Percentiles rank a stretch among this genome's conserved stretches.
Evolutionary conservation across 108 stramenopile species (phyloP).

Genomic region (Asterionellopsis glacialis): DNA sequence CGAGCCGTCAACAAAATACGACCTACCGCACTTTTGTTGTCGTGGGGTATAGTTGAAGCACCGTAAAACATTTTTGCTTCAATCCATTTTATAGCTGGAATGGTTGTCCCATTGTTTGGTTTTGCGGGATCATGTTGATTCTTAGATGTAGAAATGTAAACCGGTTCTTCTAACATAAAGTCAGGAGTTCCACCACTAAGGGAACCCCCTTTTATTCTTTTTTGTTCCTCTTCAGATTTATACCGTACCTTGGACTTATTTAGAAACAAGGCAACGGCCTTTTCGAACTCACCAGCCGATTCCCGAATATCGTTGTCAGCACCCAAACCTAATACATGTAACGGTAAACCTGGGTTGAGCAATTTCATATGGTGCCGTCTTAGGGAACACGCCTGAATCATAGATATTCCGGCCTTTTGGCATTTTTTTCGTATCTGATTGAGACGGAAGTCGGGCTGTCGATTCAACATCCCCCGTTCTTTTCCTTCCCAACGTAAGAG

Average conservation of each 20-base stretch:
- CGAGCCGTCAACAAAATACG: slow-evolving; percentile 32
- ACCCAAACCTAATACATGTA: slow-evolving; percentile 43
- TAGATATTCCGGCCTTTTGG: slow-evolving; percentile 18
- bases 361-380: slow-evolving; percentile 63
- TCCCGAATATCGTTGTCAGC: slow-evolving; percentile 24
- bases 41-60: slow-evolving; percentile 56
- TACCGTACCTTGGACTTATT: slow-evolving; percentile 23
- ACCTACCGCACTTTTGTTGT: slow-evolving; percentile 57
- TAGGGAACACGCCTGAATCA: slow-evolving; percentile 50
- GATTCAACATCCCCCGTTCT: slow-evolving; percentile 72
- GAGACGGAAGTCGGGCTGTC: slow-evolving; percentile 44
- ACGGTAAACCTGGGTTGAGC: slow-evolving; percentile 34
- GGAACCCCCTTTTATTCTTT: slow-evolving; percentile 4
- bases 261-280: slow-evolving; percentile 37
- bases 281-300: slow-evolving; percentile 56
- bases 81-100: slow-evolving; percentile 44
- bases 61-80: slow-evolving; percentile 85
- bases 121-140: slow-evolving; percentile 4
- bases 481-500: slow-evolving; percentile 38
- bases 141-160: not conserved
- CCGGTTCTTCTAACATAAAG: slow-evolving; percentile 35
- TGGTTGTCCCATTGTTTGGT: not conserved
- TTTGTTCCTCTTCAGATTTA: slow-evolving; percentile 60
- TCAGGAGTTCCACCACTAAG: slow-evolving; percentile 45
- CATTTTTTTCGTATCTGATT: slow-evolving; percentile 23